Evolutionary conservation across 1,139 yeast species (phyloP).

Genomic region (Hemisphaericaspora xylofermentans): DNA sequence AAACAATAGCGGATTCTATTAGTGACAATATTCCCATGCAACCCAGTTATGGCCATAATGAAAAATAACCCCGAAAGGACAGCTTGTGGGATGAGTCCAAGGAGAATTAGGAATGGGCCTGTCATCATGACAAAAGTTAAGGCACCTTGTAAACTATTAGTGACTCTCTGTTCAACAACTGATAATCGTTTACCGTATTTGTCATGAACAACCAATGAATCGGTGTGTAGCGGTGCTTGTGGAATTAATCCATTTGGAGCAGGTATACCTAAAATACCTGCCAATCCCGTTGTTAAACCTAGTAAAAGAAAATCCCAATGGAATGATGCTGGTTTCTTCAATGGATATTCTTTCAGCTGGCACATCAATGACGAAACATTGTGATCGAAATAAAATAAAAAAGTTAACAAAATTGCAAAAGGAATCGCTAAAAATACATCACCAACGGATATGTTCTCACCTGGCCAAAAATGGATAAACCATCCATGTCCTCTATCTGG

Average conservation of each 20-base stretch:
- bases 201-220: slow-evolving; percentile 65
- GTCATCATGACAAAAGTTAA: slow-evolving; percentile 86
- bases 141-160: slow-evolving; percentile 82
- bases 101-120: slow-evolving; percentile 75
- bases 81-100: slow-evolving; percentile 91
- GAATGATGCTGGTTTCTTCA: slow-evolving; percentile 82
- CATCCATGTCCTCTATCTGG: slow-evolving; percentile 53
- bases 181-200: slow-evolving; percentile 42
- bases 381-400: slow-evolving; percentile 89
- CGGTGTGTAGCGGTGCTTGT: slow-evolving; percentile 93
- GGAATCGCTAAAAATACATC: slow-evolving; percentile 89
- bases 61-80: slow-evolving; percentile 89
- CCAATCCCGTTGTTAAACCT: slow-evolving; percentile 81
- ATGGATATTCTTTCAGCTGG: slow-evolving; percentile 77
- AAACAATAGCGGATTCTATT: slow-evolving; percentile 61
- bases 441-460: slow-evolving; percentile 57
- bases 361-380: slow-evolving; percentile 92
- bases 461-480: slow-evolving; percentile 78
- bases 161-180: slow-evolving; percentile 87
- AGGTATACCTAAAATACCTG: slow-evolving; percentile 88
- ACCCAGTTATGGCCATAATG: slow-evolving; percentile 86
- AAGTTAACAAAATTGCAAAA: slow-evolving; percentile 81
- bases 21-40: slow-evolving; percentile 65
- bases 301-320: slow-evolving; percentile 89
- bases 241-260: slow-evolving; percentile 97